These are phyloP conservation scores for Xanthoconium purpureum DNA, from an alignment of 768 basidiomycete genomes.

Conservation along the genomic window DNA sequence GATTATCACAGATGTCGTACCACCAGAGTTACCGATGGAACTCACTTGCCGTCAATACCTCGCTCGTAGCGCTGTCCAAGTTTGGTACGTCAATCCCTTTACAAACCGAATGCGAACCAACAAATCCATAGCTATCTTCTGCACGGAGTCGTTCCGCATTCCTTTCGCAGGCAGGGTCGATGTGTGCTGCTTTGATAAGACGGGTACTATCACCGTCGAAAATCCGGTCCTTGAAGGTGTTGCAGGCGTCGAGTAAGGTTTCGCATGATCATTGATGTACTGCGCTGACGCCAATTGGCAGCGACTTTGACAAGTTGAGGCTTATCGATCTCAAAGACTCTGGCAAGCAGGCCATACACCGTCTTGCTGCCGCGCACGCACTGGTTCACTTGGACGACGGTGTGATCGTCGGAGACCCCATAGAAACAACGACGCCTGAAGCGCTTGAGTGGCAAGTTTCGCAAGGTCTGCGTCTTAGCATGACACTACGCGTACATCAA, in stretches of 20 bases:
- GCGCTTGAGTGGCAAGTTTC: conserved; percentile 84
- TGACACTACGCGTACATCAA: background rate
- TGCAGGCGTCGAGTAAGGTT: conserved; percentile 82
- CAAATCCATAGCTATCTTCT: conserved; percentile 78
- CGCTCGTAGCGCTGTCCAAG: conserved; percentile 89
- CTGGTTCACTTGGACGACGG: conserved; percentile 93
- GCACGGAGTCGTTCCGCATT: conserved; percentile 98
- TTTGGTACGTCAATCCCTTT: conserved; percentile 54
- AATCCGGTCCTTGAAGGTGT: conserved; percentile 93
- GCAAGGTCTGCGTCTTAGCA: conserved; percentile 50
- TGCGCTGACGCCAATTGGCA: conserved; percentile 28
- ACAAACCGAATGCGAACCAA: background rate
- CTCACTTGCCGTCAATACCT: conserved; percentile 93
- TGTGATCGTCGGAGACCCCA: conserved; percentile 92
- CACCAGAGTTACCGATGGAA: conserved; percentile 98
- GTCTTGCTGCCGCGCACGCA: conserved; percentile 93
- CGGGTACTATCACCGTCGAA: conserved; percentile 96
- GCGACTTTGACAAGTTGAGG: conserved; percentile 55
- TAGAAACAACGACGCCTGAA: conserved; percentile 96
- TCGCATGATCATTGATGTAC: background rate
- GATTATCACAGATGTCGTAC: conserved; percentile 96
- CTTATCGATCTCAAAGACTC: conserved; percentile 80
- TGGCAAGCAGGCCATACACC: conserved; percentile 72
- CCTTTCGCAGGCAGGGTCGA: conserved; percentile 95
- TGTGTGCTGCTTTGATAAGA: conserved; percentile 99